phyloP scores from a whole-genome alignment of 2,329 filamentous ascomycete genomes.

The Sclerotinia trifoliorum region DNA sequence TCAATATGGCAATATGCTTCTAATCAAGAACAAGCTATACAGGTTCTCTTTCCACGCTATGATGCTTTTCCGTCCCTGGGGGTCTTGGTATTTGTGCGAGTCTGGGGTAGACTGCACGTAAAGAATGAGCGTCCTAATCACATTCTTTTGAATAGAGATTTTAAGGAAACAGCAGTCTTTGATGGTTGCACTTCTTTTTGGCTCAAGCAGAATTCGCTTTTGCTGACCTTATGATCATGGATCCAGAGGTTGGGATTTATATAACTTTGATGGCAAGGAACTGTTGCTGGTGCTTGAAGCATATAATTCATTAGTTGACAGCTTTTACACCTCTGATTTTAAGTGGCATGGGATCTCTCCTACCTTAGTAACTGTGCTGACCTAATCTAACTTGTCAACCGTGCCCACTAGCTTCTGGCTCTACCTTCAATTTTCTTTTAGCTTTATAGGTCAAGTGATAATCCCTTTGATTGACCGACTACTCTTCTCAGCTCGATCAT shows the following conservation, averaged over 20 bases:
- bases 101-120: not conserved
- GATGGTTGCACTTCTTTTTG: no score
- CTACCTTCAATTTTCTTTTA: not conserved
- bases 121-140: no score
- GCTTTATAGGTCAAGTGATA: no score
- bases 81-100: not conserved
- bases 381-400: not conserved
- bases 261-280: not conserved
- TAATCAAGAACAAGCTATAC: not conserved
- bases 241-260: no score
- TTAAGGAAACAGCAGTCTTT: no score
- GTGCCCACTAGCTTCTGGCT: not conserved
- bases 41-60: not conserved
- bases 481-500: not conserved
- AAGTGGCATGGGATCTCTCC: no score
- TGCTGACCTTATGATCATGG: no score
- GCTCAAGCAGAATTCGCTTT: no score
- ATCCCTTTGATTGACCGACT: not conserved
- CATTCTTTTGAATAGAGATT: no score
- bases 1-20: not conserved
- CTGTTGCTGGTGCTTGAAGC: not conserved
- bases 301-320: not conserved
- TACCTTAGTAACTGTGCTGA: not conserved
- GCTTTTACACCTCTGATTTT: not conserved
- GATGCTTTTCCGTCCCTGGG: not conserved